Percentiles rank a stretch among this genome's conserved stretches.
Evolutionary conservation across 352 stramenopile genomes (phyloP).

Genomic region (Phytophthora quininea): DNA sequence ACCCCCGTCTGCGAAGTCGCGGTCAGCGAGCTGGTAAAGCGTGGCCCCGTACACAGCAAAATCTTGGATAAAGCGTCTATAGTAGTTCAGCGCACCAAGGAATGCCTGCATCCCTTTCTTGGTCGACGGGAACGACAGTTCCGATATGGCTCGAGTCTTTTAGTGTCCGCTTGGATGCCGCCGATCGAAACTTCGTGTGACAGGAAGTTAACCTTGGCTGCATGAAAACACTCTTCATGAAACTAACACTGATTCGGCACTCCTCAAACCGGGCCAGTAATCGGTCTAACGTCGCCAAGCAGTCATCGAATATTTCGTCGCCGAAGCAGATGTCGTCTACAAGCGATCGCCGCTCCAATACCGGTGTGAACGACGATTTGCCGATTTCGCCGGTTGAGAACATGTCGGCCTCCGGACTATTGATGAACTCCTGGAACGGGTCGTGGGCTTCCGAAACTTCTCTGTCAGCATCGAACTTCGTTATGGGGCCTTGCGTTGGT

Average conservation of each 20-base stretch:
- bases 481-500: not conserved
- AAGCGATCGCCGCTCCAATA: constrained; percentile 2
- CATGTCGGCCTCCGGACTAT: not conserved
- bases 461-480: not conserved
- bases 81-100: not conserved
- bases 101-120: constrained; percentile 1
- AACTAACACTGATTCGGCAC: not conserved
- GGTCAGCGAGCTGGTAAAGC: not conserved
- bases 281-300: not conserved
- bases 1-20: not conserved
- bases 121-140: not conserved
- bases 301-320: not conserved
- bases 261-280: not conserved
- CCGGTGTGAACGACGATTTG: not conserved
- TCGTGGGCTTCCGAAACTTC: not conserved
- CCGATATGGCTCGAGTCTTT: not conserved
- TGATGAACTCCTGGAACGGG: not conserved
- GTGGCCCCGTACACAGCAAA: not conserved
- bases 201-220: not conserved
- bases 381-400: not conserved
- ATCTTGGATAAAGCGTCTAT: not conserved
- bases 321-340: constrained; percentile 7
- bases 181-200: not conserved
- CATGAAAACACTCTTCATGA: not conserved
- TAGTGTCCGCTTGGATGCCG: not conserved